phyloP scores from a whole-genome alignment of 2,329 filamentous ascomycete species.

The Mariannaea elegans region DNA sequence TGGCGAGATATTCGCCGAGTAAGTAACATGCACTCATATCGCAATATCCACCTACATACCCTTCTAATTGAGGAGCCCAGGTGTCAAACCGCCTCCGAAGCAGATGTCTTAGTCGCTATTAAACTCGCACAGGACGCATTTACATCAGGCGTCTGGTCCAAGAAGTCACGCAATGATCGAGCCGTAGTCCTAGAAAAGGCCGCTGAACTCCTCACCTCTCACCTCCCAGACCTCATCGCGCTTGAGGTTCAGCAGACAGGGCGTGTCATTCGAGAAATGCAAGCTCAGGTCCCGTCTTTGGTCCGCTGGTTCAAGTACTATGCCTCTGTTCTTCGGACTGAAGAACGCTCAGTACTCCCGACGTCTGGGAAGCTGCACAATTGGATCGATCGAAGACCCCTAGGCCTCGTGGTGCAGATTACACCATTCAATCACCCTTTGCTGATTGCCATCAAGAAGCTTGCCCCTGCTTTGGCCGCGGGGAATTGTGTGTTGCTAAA shows the following conservation, averaged over 20 bases:
- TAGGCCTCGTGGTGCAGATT: constrained; percentile 66
- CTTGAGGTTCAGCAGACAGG: constrained; percentile 76
- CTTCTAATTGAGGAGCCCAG: constrained; percentile 18
- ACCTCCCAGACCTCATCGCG: constrained; percentile 65
- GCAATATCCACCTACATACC: neutral
- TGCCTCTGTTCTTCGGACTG: constrained; percentile 71
- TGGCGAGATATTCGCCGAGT: constrained; percentile 61
- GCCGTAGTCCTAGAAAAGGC: constrained; percentile 70
- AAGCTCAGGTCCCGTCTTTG: constrained; percentile 71
- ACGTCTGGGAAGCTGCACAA: constrained; percentile 69
- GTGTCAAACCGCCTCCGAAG: constrained; percentile 41
- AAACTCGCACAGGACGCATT: constrained; percentile 68
- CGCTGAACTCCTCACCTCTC: constrained; percentile 60
- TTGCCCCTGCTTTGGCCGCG: constrained; percentile 67
- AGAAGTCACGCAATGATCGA: constrained; percentile 62
- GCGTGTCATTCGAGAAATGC: constrained; percentile 74
- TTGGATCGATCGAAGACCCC: constrained; percentile 62
- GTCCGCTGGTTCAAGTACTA: constrained; percentile 79
- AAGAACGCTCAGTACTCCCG: constrained; percentile 72
- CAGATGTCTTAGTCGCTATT: constrained; percentile 43
- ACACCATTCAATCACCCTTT: constrained; percentile 69
- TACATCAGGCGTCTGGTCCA: constrained; percentile 73
- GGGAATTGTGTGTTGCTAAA: constrained; percentile 70
- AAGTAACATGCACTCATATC: constrained; percentile 29
- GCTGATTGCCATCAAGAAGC: constrained; percentile 67